These are phyloP conservation scores for Pterocarpus santalinus DNA, from an alignment of 306 rosid genomes.

Conservation along the genomic window DNA sequence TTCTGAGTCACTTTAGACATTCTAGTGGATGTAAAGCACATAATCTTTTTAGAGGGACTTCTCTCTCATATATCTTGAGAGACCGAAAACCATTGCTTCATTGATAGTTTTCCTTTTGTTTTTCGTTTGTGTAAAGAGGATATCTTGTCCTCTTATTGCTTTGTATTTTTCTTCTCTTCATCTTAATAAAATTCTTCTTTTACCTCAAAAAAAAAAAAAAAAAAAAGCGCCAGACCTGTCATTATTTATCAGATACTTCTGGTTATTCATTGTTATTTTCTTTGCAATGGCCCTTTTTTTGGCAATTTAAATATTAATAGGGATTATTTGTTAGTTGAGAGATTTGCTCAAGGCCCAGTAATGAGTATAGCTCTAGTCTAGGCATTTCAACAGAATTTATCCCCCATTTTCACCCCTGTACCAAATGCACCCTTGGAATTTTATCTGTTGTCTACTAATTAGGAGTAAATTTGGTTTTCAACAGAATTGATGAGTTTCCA, in stretches of 20 bases:
- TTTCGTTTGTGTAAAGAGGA: too few relatives aligned
- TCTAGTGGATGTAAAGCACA: constrained; percentile 4
- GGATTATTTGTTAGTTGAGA: constrained; percentile 32
- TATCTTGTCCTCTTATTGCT: neutral
- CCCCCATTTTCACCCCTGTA: too few relatives aligned
- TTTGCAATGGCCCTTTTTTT: constrained; percentile 6
- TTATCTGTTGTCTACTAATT: constrained; percentile 18
- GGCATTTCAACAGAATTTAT: neutral
- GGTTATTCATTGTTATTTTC: neutral
- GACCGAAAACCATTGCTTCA: neutral
- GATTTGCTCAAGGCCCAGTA: constrained; percentile 11
- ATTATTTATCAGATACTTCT: neutral
- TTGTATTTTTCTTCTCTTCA: neutral
- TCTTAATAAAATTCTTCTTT: neutral
- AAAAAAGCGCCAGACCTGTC: neutral
- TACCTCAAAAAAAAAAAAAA: too few relatives aligned
- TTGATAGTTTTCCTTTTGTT: neutral
- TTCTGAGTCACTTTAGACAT: neutral
- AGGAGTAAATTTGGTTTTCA: constrained; percentile 27
- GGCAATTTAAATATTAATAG: constrained; percentile 5
- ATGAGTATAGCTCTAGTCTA: constrained; percentile 23
- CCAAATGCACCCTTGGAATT: neutral
- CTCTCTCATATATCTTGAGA: neutral
- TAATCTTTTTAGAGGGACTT: neutral
- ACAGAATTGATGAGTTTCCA: constrained; percentile 20